Evolutionary conservation across 768 basidiomycete genomes (phyloP).

Genomic region (Russula olivacea): DNA sequence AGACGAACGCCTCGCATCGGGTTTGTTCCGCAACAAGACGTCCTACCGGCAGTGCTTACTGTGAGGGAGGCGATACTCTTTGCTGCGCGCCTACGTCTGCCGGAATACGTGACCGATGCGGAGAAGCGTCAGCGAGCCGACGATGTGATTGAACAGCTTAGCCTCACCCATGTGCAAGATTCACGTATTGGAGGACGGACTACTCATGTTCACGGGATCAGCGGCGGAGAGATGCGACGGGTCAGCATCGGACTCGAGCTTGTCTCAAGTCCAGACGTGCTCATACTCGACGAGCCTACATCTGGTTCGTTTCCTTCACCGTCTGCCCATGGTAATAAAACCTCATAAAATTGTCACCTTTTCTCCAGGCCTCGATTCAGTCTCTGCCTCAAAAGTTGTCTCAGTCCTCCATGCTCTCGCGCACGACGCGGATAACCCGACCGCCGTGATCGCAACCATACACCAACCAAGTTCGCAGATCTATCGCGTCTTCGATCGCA

Average conservation of each 20-base stretch:
- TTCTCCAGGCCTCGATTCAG: slow-evolving; percentile 36
- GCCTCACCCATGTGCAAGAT: slow-evolving; percentile 63
- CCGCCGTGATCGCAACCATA: slow-evolving; percentile 59
- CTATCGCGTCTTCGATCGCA: slow-evolving; percentile 51
- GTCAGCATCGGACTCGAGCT: slow-evolving; percentile 55
- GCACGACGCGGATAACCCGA: slow-evolving; percentile 58
- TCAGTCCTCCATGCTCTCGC: slow-evolving; percentile 55
- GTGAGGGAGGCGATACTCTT: slow-evolving; percentile 65
- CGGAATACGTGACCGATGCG: slow-evolving; percentile 57
- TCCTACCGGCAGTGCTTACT: slow-evolving; percentile 62
- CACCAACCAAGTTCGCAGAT: slow-evolving; percentile 64
- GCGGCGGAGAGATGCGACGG: slow-evolving; percentile 61
- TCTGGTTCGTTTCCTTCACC: slow-evolving; percentile 47
- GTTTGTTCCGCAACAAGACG: slow-evolving; percentile 84
- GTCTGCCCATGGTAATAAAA: slow-evolving; percentile 20
- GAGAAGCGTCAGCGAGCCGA: slow-evolving; percentile 65
- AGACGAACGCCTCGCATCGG: slow-evolving; percentile 51
- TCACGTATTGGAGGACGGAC: slow-evolving; percentile 62
- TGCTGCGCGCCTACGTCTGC: slow-evolving; percentile 78
- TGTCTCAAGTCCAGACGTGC: slow-evolving; percentile 53
- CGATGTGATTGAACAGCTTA: slow-evolving; percentile 68
- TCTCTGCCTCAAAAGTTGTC: slow-evolving; percentile 35
- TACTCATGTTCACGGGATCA: slow-evolving; percentile 60
- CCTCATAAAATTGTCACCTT: background rate
- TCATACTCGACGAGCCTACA: slow-evolving; percentile 60